Base-by-base conservation (phyloP, 2,329 filamentous ascomycete species). In the Colletotrichum godetiae region DNA sequence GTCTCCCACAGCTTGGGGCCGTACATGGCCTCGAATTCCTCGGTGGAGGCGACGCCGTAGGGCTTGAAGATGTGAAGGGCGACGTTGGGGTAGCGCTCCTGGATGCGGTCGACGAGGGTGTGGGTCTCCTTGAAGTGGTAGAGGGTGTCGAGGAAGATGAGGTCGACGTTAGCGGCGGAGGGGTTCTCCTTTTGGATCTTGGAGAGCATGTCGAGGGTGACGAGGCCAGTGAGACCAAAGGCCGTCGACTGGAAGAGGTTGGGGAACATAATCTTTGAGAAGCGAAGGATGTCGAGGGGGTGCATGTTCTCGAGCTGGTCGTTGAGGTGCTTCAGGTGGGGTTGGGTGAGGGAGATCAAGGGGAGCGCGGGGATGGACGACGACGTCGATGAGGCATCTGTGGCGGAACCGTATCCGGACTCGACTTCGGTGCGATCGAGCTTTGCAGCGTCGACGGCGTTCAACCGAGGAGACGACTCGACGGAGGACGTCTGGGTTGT, bases 11-110 rank as follows among this genome's bases (percentile, higher is more conserved):
- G 86, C 76, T 91, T 90, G 81, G 92, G 88, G 79, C 97, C 97
- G 81, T 98, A 95, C 79, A 91, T 92, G 74, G 89, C 86, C 81
- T 95, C 93, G 80, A 99, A 98, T 76, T 97, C 92, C 64, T 90
- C 89, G 22, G 90, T 88, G 0, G 89, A 95, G 68, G 93, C 89
- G 79, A 90, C 90, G 64, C 93, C 94, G 65, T 92, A 90, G 13
- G 97, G 97, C 88, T 94, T 95, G 91, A 94, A 98, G 77, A 96
- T 89, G 86, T 99, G 96, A 71, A 99, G 87, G 74, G 90, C 93
- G 77, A 95, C 88, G 78, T 92, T 89, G 57, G 93, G 92, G 82
- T 99, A 99, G 76, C 89, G 90, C 75, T 88, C 88, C 80, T 91
- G 91, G 76, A 98, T 91, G 62, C 91, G 90, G 79, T 97, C 89